Evolutionary conservation across 208 protist genomes (phyloP), one percentile per base, ranked within the genome.

Genomic region (Trypanosoma boissoni): DNA sequence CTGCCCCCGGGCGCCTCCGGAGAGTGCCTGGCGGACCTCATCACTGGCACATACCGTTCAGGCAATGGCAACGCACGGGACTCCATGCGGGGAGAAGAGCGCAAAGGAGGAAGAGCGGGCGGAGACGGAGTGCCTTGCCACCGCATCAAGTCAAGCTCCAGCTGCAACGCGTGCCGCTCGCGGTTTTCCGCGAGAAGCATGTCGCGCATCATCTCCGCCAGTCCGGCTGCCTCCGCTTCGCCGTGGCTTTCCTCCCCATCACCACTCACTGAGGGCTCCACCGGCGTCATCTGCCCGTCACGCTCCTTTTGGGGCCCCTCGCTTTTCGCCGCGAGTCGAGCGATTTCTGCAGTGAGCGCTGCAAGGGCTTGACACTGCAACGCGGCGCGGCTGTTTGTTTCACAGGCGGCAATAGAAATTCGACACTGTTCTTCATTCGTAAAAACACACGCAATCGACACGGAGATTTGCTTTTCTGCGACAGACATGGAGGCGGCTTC

Each of bases 401-500:
- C 39, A 26, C 54, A 39, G 23, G 44, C 48, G 18, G 28, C 20
- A 2, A 45, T 21, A 8, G 52, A 28, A 49, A 24, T 3, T 29
- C 39, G 3, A 29, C 12, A 6, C 8, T 12, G 34, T 39, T 39
- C 34, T 12, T 39, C 34, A 39, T 12, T 39, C 34, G 8, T 16
- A 39, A 6, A 39, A 6, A 39, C 34, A 12, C 8, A 6, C 34
- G 34, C 34, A 6, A 16, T 12, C 34, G 34, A 6, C 34, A 75
- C 34, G 28, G 21, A 31, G 16, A 63, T 37, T 51, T 86, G 74
- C 34, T 72, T 59, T n/a, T 37, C 42, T 24, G 72, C 68, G 14
- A 82, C 37, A 7, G 79, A 68, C 32, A 32, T 31, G 51, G 69
- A 68, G 16, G 73, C 46, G 53, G 81, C 21, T 52, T 79, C 79